phyloP scores from a whole-genome alignment of 176 grass and related monocot genomes.

The Triticum monococcum region DNA sequence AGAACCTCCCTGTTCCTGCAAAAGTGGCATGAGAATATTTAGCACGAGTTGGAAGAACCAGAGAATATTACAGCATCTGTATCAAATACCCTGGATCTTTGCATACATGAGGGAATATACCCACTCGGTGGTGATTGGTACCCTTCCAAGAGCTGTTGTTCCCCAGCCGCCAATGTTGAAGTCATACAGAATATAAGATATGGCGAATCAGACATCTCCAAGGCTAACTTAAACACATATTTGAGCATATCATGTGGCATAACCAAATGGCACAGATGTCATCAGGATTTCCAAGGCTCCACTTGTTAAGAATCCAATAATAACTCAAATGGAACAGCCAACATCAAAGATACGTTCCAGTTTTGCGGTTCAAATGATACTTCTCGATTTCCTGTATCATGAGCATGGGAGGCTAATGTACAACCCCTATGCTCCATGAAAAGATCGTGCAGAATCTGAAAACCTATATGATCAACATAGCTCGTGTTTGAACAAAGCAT shows the following conservation, averaged over 20 bases:
- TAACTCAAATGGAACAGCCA: conserved; percentile 6
- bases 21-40: conserved; percentile 35
- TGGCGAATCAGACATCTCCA: conserved; percentile 12
- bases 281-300: neutral
- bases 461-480: neutral
- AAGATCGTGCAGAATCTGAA: neutral
- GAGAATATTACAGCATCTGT: conserved; percentile 40
- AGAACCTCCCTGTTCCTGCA: neutral
- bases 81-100: neutral
- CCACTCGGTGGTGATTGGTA: neutral
- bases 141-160: conserved; percentile 14
- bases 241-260: neutral
- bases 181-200: neutral
- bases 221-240: neutral
- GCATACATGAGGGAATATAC: conserved; percentile 21
- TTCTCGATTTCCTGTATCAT: neutral
- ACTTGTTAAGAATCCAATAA: neutral
- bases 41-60: conserved; percentile 9
- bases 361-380: neutral
- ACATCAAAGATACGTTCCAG: neutral
- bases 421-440: neutral
- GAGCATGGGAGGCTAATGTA: neutral
- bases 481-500: too few species aligned
- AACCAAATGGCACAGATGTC: neutral
- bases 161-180: conserved; percentile 32